Evolutionary conservation across 1,284 basidiomycete species (phyloP).

Genomic region (Earliella scabrosa): DNA sequence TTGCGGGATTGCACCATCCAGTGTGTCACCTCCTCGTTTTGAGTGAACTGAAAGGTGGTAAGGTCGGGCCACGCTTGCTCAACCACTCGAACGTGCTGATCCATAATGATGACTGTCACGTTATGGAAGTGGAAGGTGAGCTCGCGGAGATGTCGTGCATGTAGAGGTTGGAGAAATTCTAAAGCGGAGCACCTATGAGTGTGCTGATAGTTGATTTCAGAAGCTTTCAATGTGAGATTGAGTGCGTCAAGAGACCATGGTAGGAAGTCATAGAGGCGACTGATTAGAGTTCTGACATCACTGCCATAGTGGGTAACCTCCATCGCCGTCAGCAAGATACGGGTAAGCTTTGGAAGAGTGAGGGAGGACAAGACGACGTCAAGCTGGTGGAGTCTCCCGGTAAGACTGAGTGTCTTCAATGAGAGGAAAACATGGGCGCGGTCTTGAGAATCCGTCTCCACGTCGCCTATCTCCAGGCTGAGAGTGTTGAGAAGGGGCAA

Average conservation of each 20-base stretch:
- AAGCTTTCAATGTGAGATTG: no score
- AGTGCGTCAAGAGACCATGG: no score
- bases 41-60: not conserved
- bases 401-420: not conserved
- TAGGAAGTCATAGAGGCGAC: no score
- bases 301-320: no score
- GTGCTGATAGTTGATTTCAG: no score
- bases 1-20: no score
- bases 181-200: no score
- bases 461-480: not conserved
- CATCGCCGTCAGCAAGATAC: no score
- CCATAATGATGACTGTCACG: not conserved
- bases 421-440: not conserved
- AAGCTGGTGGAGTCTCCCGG: not conserved
- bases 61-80: constrained; percentile 9
- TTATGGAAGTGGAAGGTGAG: not conserved
- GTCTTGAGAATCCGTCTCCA: not conserved
- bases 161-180: no score
- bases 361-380: not conserved
- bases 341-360: no score
- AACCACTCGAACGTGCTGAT: not conserved
- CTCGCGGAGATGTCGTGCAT: not conserved
- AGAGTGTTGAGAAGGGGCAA: not conserved
- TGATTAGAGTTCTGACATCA: no score
- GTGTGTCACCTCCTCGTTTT: not conserved